phyloP scores from a whole-genome alignment of 768 basidiomycete species.

The Psilocybe cyanescens region DNA sequence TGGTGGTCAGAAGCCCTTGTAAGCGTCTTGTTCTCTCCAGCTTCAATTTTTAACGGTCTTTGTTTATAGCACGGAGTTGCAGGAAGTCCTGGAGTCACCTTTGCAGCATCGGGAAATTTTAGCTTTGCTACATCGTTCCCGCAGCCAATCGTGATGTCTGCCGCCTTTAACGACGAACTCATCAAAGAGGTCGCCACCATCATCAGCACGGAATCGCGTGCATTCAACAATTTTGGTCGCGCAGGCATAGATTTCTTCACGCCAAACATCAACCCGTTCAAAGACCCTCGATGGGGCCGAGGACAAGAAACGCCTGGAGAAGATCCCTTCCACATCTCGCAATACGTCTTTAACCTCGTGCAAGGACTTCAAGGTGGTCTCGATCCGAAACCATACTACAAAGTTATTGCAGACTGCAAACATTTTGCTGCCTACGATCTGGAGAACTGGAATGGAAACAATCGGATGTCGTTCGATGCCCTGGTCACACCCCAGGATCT shows the following conservation, averaged over 20 bases:
- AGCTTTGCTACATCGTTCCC: constrained; percentile 64
- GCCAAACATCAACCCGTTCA: constrained; percentile 62
- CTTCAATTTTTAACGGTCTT: neutral
- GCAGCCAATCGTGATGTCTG: constrained; percentile 55
- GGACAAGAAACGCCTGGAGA: constrained; percentile 68
- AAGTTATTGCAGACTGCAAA: constrained; percentile 61
- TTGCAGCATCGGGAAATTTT: constrained; percentile 52
- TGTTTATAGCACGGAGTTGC: constrained; percentile 56
- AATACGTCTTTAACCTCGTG: constrained; percentile 58
- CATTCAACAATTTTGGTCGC: constrained; percentile 57
- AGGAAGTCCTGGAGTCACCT: constrained; percentile 52
- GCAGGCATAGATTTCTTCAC: constrained; percentile 62
- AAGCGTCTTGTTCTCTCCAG: constrained; percentile 15
- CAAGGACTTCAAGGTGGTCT: constrained; percentile 61
- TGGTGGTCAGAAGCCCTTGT: constrained; percentile 69
- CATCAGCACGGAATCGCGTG: constrained; percentile 60
- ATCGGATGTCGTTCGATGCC: constrained; percentile 55
- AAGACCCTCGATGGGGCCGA: constrained; percentile 66
- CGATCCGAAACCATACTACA: constrained; percentile 52
- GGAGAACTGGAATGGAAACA: constrained; percentile 57
- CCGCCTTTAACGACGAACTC: constrained; percentile 58
- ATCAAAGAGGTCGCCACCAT: constrained; percentile 51
- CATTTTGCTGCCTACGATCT: constrained; percentile 64
- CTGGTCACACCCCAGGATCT: constrained; percentile 58
- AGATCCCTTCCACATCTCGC: constrained; percentile 55